Evolutionary conservation across 768 basidiomycete species (phyloP), one percentile per base, ranked within the genome.

Genomic region (Kwoniella dejecticola): DNA sequence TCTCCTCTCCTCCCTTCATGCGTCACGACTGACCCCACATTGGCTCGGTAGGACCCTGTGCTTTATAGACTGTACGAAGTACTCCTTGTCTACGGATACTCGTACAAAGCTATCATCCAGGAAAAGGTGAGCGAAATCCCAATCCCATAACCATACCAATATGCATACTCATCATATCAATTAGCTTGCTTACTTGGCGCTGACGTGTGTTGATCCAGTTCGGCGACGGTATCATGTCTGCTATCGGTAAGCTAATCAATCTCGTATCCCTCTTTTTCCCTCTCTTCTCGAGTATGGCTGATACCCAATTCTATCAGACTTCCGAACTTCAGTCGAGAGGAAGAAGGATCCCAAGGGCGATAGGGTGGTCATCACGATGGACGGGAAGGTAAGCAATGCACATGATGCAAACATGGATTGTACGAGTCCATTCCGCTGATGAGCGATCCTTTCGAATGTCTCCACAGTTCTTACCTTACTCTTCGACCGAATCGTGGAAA

Each of bases 211-310:
- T n/a, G 27, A 13, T 31, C 1, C 57, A 74, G 69, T 76, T 76
- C 33, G 75, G 75, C 12, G 75, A 77, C 56, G 75, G 75, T 30
- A 77, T 77, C 62, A 77, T 77, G 75, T 73, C 71, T 15, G 75
- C 75, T 17, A 77, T 77, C 31, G 66, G 63, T 55, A 31, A 52
- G 58, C 23, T 44, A 29, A 13, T n/a, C 46, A 52, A 21, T 12
- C 8, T 10, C 4, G 41, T 38, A 15, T 44, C 23, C 17, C 17
- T 33, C 57, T 48, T 36, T 58, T 30, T 49, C 27, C 17, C 17
- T 47, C 19, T 19, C 8, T n/a, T 42, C 17, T 10, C 26, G n/a
- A 13, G 23, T 13, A 29, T 49, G 19, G 12, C 27, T 11, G 48
- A 15, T 4, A n/a, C n/a, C n/a, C n/a, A n/a, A n/a, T n/a, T n/a